These are phyloP conservation scores for Jimgerdemannia flammicorona DNA, from an alignment of 192 early-diverging fungal species.

Conservation along the genomic window DNA sequence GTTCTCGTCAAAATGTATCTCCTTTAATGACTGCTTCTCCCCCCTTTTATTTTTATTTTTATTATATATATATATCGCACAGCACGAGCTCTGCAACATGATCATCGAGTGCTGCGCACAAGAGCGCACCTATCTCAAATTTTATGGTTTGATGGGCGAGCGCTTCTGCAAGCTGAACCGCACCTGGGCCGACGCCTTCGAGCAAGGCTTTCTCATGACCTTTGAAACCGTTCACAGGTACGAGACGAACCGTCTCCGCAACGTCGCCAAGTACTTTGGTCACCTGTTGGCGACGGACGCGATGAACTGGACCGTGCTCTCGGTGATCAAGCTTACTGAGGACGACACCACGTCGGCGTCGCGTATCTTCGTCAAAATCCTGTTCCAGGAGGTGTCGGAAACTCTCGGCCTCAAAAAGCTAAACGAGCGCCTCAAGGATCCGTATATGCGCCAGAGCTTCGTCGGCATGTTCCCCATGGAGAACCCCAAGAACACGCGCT, in stretches of 20 bases:
- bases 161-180: constrained; percentile 84
- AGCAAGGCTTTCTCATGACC: constrained; percentile 70
- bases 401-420: constrained; percentile 79
- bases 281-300: constrained; percentile 85
- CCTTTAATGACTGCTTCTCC: not conserved
- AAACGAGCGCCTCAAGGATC: constrained; percentile 67
- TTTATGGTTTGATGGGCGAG: constrained; percentile 92
- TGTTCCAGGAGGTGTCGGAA: constrained; percentile 87
- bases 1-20: too few relatives aligned
- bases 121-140: constrained; percentile 91
- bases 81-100: constrained; percentile 93
- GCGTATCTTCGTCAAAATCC: constrained; percentile 94
- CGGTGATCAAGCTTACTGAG: constrained; percentile 81
- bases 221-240: constrained; percentile 92
- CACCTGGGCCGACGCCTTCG: constrained; percentile 77
- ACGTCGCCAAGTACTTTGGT: constrained; percentile 89
- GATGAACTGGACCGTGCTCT: constrained; percentile 79
- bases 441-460: constrained; percentile 66
- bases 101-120: constrained; percentile 96
- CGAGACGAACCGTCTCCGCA: constrained; percentile 91
- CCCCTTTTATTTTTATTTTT: constrained; percentile 1
- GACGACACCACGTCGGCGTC: constrained; percentile 94
- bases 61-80: constrained; percentile 9
- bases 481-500: constrained; percentile 82
- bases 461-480: constrained; percentile 89